These are phyloP conservation scores for Arthrobotrys sinensis DNA, from an alignment of 2,329 filamentous ascomycete species.

Conservation along the genomic window DNA sequence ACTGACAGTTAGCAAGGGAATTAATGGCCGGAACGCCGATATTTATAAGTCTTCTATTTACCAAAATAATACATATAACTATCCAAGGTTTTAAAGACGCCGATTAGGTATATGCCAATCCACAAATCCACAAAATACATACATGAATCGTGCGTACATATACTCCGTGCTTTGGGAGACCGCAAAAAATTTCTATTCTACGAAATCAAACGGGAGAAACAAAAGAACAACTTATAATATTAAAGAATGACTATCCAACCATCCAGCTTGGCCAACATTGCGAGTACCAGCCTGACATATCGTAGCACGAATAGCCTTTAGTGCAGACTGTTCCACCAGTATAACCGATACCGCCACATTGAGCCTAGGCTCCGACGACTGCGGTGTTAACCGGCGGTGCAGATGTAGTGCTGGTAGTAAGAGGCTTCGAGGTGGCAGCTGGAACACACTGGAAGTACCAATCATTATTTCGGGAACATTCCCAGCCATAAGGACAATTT, in stretches of 20 bases:
- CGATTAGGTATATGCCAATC: no score
- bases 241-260: neutral
- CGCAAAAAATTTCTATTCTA: no score
- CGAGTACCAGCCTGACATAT: constrained; percentile 25
- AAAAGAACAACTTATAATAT: no score
- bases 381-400: constrained; percentile 20
- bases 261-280: constrained; percentile 15
- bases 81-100: no score
- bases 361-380: constrained; percentile 49
- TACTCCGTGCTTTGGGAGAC: no score
- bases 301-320: constrained; percentile 34
- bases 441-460: constrained; percentile 20
- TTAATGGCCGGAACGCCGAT: no score
- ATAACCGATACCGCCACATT: constrained; percentile 61
- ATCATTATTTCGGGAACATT: constrained; percentile 1
- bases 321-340: constrained; percentile 61
- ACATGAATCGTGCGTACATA: no score
- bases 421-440: constrained; percentile 17
- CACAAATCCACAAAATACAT: no score
- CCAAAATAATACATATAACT: no score
- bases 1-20: no score
- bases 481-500: constrained; percentile 21
- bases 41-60: no score
- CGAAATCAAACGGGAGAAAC: no score
- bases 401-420: constrained; percentile 9